phyloP scores from a whole-genome alignment of 2,329 filamentous ascomycete genomes.

The Magnaporthales sp. region DNA sequence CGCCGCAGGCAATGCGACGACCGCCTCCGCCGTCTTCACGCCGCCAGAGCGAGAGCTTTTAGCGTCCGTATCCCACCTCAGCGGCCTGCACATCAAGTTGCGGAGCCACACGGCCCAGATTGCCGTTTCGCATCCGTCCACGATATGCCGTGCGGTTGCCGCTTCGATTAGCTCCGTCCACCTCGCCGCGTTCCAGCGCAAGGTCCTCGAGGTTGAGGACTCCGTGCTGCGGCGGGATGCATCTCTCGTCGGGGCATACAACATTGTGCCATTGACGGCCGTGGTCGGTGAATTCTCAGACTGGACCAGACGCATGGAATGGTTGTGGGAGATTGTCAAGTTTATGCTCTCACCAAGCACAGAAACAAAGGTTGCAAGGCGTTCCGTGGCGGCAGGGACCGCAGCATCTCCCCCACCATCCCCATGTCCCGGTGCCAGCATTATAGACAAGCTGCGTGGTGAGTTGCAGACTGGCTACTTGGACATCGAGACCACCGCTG shows the following conservation, averaged over 20 bases:
- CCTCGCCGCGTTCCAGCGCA: constrained; percentile 70
- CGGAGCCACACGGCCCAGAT: constrained; percentile 59
- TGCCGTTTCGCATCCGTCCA: constrained; percentile 63
- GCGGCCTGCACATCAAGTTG: constrained; percentile 67
- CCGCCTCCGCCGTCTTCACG: constrained; percentile 47
- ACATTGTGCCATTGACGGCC: constrained; percentile 83
- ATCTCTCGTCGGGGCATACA: constrained; percentile 77
- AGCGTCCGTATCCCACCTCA: constrained; percentile 66
- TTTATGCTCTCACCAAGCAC: constrained; percentile 47
- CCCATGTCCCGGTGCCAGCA: constrained; percentile 54
- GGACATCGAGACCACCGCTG: constrained; percentile 71
- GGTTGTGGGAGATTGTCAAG: constrained; percentile 67
- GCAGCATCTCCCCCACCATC: constrained; percentile 15
- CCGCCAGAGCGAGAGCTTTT: constrained; percentile 79
- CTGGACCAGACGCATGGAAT: constrained; percentile 78
- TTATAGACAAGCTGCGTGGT: constrained; percentile 68
- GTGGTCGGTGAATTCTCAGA: constrained; percentile 78
- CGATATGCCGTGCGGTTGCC: constrained; percentile 80
- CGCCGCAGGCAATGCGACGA: constrained; percentile 20
- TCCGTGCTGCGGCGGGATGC: constrained; percentile 70
- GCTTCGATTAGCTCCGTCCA: constrained; percentile 68
- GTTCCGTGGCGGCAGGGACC: constrained; percentile 11
- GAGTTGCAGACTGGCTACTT: constrained; percentile 82
- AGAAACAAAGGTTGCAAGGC: constrained; percentile 12
- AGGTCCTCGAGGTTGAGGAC: constrained; percentile 77